Evolutionary conservation across 495 filamentous ascomycete genomes (phyloP).

Genomic region (Penicillium egyptiacum): DNA sequence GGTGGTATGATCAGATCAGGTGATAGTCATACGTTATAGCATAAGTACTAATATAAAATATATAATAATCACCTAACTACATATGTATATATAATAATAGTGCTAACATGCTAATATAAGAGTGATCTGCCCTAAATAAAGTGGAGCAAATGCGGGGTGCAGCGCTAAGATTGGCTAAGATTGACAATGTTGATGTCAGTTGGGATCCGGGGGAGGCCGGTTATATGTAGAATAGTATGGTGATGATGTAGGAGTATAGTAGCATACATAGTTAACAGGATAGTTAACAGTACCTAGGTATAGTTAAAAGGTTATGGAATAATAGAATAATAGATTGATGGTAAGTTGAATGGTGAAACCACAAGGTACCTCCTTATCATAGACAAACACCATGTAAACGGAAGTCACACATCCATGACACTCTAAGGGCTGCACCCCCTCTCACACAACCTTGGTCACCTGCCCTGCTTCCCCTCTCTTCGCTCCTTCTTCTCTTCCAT

Average conservation of each 20-base stretch:
- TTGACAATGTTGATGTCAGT: constrained; percentile 35
- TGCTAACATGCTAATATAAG: neutral
- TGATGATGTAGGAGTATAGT: too few relatives aligned
- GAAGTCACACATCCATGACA: constrained; percentile 30
- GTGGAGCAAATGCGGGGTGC: constrained; percentile 50
- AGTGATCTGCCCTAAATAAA: constrained; percentile 6
- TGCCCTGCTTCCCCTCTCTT: constrained; percentile 28
- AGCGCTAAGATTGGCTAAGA: constrained; percentile 34
- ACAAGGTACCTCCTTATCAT: neutral
- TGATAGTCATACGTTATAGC: neutral
- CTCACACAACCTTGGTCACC: constrained; percentile 32
- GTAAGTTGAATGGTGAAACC: neutral
- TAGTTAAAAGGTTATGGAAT: too few relatives aligned
- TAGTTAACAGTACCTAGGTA: too few relatives aligned
- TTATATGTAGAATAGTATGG: neutral
- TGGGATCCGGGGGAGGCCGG: constrained; percentile 25
- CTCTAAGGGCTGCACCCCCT: constrained; percentile 21
- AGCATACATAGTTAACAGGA: neutral
- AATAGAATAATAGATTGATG: neutral
- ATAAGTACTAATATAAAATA: neutral
- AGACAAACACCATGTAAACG: constrained; percentile 2
- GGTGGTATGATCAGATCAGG: too few relatives aligned
- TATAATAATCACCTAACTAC: neutral
- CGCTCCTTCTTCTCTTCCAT: constrained; percentile 26
- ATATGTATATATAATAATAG: neutral